Base-by-base conservation (phyloP, 371 early-diverging fungal species). In the Nematocida major region DNA sequence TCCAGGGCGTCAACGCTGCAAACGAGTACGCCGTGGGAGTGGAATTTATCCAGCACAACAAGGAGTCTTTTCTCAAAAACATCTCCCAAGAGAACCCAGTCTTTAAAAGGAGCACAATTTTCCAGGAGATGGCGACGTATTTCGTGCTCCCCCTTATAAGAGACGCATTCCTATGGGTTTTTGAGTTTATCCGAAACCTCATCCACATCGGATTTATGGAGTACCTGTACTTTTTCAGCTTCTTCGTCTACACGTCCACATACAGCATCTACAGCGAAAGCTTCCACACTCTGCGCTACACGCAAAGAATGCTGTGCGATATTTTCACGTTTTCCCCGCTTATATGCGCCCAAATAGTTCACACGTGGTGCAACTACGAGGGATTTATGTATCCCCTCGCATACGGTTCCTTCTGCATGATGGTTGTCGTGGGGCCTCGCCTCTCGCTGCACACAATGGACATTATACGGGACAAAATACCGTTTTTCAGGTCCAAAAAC, bases 111-210 rank as follows among this genome's bases (percentile, higher is more conserved):
- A 38, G 57, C 7, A 57, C 18, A 13, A 57, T 57, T 28, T 57
- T 61, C 26, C 43, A 61, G 13, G 26, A 26, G 24, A 61, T 61
- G 62, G 22, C 9, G 7, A 61, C 42, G 5, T 43, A 61, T 24
- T 39, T 39, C 26, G 15, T 61, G n/a, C 39, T 42, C 22, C 62
- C 62, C 5, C 45, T 61, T 5, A 40, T 61, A 61, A 61, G 26
- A 61, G 62, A 61, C 7, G 18, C n/a, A 15, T n/a, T 43, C n/a
- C 5, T 13, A 3, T 61, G 62, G 62, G 20, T 42, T 5, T 40
- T 61, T 61, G 62, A 61, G 42, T 61, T 61, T 28, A 36, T 61
- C 5, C 39, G 62, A 24, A 61, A 61, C 43, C 39, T 61, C 22
- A 15, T 61, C n/a, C 38, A 61, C 26, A 7, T 61, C 30, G 45